Evolutionary conservation across 176 grass and related monocot genomes (phyloP).

Genomic region (Juncus inflexus): DNA sequence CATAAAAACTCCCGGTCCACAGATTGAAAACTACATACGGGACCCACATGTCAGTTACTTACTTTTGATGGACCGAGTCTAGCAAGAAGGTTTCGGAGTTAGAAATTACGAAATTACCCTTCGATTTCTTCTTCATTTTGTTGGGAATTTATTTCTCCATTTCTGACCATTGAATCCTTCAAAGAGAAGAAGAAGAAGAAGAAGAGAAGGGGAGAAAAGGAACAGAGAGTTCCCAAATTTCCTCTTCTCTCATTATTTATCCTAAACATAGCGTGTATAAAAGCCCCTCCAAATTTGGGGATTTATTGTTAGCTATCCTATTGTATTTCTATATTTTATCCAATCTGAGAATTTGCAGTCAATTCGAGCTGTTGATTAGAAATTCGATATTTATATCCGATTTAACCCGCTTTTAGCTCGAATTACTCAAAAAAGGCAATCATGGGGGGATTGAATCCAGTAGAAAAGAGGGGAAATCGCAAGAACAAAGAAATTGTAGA

Average conservation of each 20-base stretch:
- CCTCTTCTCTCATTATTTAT: constrained; percentile 16
- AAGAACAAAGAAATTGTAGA: constrained; percentile 44
- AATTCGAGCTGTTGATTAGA: background rate
- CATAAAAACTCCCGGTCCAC: constrained; percentile 3
- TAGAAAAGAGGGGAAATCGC: constrained; percentile 25
- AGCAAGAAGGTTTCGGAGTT: background rate
- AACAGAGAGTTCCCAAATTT: background rate
- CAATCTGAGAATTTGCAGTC: background rate
- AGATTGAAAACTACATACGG: background rate
- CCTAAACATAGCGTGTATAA: background rate
- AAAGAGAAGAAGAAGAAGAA: constrained; percentile 12
- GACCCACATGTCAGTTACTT: background rate
- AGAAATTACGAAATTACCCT: constrained; percentile 12
- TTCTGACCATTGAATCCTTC: constrained; percentile 14
- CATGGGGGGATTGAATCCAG: constrained; percentile 29
- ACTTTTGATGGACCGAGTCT: constrained; percentile 1
- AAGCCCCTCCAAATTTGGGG: background rate
- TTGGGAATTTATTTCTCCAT: constrained; percentile 11
- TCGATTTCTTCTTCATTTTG: background rate
- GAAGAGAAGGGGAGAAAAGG: constrained; percentile 6
- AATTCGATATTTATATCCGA: constrained; percentile 27
- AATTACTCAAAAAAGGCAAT: constrained; percentile 5
- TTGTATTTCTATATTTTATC: background rate
- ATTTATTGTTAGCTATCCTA: background rate
- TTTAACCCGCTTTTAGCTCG: constrained; percentile 38